Conservation (phyloP, 345 rosid species). For the Acer saccharum region DNA sequence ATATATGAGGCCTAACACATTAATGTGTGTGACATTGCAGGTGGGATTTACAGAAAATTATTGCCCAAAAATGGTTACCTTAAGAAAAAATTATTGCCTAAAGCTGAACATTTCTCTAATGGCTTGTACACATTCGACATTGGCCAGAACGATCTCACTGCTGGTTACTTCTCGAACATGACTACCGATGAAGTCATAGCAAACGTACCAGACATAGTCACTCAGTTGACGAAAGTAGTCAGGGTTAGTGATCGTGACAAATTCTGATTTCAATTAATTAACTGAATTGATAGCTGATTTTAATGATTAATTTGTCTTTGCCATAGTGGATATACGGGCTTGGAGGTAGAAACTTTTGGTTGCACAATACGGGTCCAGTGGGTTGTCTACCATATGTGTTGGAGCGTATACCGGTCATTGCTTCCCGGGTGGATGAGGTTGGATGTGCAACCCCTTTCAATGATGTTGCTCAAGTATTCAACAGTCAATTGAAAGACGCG, state of each 20-base stretch:
- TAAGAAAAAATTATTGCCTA: slow-evolving; percentile 43
- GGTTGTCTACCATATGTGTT: slow-evolving; percentile 68
- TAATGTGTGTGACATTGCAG: slow-evolving; percentile 17
- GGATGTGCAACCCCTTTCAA: slow-evolving; percentile 68
- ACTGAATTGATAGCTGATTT: no score
- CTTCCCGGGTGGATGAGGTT: slow-evolving; percentile 48
- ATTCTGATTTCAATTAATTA: neutral
- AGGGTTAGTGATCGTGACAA: slow-evolving; percentile 25
- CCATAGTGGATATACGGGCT: slow-evolving; percentile 24
- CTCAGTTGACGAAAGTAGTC: slow-evolving; percentile 41
- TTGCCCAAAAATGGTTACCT: slow-evolving; percentile 49
- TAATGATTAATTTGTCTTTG: no score
- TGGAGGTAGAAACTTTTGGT: slow-evolving; percentile 67
- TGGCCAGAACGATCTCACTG: slow-evolving; percentile 74
- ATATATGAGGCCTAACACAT: neutral
- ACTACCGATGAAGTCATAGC: slow-evolving; percentile 41
- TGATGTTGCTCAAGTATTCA: slow-evolving; percentile 59
- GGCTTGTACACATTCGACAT: slow-evolving; percentile 76
- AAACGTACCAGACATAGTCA: slow-evolving; percentile 49
- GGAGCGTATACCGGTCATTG: slow-evolving; percentile 47
- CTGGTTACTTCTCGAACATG: slow-evolving; percentile 57
- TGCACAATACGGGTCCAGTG: slow-evolving; percentile 71
- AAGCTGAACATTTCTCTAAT: slow-evolving; percentile 37
- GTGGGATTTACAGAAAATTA: slow-evolving; percentile 42
- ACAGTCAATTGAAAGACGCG: slow-evolving; percentile 40